A percentile compares a stretch with the other conserved stretches of the same genome.
Evolutionary conservation across 1,139 yeast species (phyloP).

Genomic region (Debaryomyces sp.): DNA sequence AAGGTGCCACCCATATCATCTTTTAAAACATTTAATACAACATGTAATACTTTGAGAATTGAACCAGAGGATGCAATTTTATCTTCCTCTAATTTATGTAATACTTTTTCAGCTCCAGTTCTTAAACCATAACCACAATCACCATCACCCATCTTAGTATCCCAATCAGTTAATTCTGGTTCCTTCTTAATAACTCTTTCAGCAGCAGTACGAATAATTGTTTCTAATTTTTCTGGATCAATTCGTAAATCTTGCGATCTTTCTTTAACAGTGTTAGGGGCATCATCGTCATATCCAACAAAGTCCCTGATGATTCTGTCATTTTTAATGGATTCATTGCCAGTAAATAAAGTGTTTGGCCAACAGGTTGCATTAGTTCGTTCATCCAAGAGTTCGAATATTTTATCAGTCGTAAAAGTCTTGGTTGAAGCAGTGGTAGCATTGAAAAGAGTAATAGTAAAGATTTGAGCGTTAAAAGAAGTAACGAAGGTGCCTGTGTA

Average conservation of each 20-base stretch:
- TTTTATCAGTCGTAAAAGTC: conserved; percentile 28
- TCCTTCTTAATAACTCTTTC: conserved; percentile 39
- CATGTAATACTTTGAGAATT: conserved; percentile 30
- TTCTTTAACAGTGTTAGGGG: conserved; percentile 23
- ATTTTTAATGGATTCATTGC: conserved; percentile 5
- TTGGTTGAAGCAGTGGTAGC: conserved; percentile 35
- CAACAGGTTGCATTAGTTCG: conserved; percentile 29
- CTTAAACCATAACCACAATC: conserved; percentile 38
- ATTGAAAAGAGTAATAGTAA: conserved; percentile 51
- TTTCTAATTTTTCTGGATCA: conserved; percentile 18
- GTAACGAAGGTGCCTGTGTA: conserved; percentile 52
- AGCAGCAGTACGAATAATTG: conserved; percentile 38
- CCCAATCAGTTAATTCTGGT: conserved; percentile 51
- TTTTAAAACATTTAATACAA: conserved; percentile 42
- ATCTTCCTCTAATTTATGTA: conserved; percentile 30
- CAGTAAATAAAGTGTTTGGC: not conserved
- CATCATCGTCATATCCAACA: conserved; percentile 31
- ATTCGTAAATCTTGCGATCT: conserved; percentile 32
- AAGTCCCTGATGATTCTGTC: conserved; percentile 39
- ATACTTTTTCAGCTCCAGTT: conserved; percentile 42
- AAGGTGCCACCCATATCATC: conserved; percentile 58
- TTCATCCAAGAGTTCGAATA: conserved; percentile 43
- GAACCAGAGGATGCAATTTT: conserved; percentile 19
- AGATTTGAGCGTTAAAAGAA: conserved; percentile 54
- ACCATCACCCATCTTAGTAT: conserved; percentile 55